Conservation (phyloP, 2,329 filamentous ascomycete genomes). For the Verticillium zaregamsianum region DNA sequence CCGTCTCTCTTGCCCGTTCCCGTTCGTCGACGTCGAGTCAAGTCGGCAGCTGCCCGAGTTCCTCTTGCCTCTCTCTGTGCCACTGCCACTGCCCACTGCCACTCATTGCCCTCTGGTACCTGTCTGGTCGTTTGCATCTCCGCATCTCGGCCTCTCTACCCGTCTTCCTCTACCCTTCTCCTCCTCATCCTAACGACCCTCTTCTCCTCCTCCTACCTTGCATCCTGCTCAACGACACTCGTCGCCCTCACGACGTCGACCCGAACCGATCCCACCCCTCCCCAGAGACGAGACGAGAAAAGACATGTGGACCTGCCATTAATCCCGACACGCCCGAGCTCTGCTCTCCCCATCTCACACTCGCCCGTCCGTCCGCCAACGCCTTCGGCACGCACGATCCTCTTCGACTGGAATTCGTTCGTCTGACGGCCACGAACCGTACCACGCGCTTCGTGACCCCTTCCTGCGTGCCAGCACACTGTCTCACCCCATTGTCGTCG, state of each 20-base stretch:
- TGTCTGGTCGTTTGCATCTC: not conserved
- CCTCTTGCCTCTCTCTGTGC: not conserved
- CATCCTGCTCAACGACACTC: not conserved
- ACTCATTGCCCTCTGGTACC: too few relatives aligned
- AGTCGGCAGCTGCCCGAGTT: not conserved
- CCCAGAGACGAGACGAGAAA: not conserved
- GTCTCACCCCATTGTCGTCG: not conserved
- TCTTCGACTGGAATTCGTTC: not conserved
- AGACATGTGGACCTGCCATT: not conserved
- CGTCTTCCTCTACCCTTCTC: not conserved
- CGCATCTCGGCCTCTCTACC: not conserved
- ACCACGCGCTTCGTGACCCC: not conserved
- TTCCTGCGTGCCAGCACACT: not conserved
- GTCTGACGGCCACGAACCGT: not conserved
- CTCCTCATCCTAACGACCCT: not conserved
- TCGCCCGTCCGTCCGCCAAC: not conserved
- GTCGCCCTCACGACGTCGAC: not conserved
- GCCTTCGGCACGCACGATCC: not conserved
- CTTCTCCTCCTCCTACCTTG: not conserved
- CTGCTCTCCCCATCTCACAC: not conserved
- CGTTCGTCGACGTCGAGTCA: not conserved
- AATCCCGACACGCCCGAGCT: not conserved
- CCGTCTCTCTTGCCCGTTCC: not conserved
- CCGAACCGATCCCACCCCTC: not conserved
- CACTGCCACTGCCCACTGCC: too few relatives aligned